Base-by-base conservation (phyloP, 2,329 filamentous ascomycete species). In the Arthroderma sp. region DNA sequence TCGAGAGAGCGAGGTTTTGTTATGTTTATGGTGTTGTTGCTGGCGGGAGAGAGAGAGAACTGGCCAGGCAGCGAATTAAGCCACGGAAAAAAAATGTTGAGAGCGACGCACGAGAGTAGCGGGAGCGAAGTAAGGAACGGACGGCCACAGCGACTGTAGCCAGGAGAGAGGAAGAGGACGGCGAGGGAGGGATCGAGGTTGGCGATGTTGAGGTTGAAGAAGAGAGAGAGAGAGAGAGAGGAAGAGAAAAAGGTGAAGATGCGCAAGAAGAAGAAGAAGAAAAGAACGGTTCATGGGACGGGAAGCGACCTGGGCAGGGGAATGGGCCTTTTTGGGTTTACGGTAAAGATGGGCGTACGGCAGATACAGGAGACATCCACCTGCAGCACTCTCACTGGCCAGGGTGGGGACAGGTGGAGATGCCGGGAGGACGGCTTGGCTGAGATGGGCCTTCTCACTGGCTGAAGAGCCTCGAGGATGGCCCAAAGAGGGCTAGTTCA, bases 131-230 rank as follows among this genome's bases (percentile, higher is more conserved):
- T 31, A 71, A 71, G 65, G 69, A 71, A 65, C 67, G 69, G 69
- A 71, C 69, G 69, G 68, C 68, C 68, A 70, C 67, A 61, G 66
- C 31, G 51, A 39, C 8, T 54, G 51, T 23, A 54, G 43, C 55
- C 41, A 28, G 35, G n/a, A n/a, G n/a, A n/a, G n/a, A n/a, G n/a
- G 56, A 51, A 41, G 54, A 56, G 49, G 55, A 56, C 17, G 53
- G 52, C 15, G 51, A 53, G 54, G 61, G 58, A 57, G 57, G 52
- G n/a, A n/a, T n/a, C n/a, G n/a, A 59, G 59, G 43, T 53, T n/a
- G 60, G 59, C 55, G 53, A 60, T 60, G 59, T 41, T 8, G 41
- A 28, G 41, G 28, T 44, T 44, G 41, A 58, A 37, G 56, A 57
- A 33, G 49, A 56, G 47, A 47, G 55, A 55, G 54, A 33, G 23